These are phyloP conservation scores for Hura crepitans DNA, from an alignment of 441 rosid species.

Conservation along the genomic window DNA sequence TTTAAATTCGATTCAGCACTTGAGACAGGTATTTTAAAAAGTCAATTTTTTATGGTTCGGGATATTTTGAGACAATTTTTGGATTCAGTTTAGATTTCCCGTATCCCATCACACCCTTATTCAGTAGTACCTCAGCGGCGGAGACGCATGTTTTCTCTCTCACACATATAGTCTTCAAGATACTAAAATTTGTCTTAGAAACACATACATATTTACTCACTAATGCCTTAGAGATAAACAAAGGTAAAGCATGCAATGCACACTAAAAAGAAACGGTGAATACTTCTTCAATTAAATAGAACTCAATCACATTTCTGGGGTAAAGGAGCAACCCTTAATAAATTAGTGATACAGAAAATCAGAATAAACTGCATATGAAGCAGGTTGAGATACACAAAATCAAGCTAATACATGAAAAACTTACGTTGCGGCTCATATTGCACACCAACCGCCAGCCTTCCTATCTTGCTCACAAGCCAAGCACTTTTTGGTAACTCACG, in stretches of 20 bases:
- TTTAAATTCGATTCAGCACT: too few species aligned
- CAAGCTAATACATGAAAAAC: slow-evolving; percentile 24
- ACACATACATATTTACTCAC: not conserved
- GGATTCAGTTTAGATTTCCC: too few species aligned
- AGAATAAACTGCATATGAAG: not conserved
- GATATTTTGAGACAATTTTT: too few species aligned
- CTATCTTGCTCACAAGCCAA: slow-evolving; percentile 87
- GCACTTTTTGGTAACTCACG: slow-evolving; percentile 65
- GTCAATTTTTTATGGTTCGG: too few species aligned
- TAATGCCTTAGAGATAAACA: not conserved
- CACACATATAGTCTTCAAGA: not conserved
- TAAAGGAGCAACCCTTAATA: slow-evolving; percentile 2
- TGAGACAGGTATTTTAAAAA: too few species aligned
- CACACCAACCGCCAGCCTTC: slow-evolving; percentile 74
- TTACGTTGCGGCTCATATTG: slow-evolving; percentile 80
- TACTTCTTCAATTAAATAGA: not conserved
- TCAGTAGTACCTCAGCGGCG: not conserved
- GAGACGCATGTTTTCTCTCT: not conserved
- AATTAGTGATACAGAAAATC: not conserved
- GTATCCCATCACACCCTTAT: too few species aligned
- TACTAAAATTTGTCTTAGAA: not conserved
- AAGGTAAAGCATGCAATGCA: not conserved
- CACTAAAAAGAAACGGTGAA: not conserved
- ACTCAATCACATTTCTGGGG: not conserved
- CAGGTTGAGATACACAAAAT: not conserved